phyloP scores from a whole-genome alignment of 169 alveolate genomes.

The Perkinsus chesapeaki region DNA sequence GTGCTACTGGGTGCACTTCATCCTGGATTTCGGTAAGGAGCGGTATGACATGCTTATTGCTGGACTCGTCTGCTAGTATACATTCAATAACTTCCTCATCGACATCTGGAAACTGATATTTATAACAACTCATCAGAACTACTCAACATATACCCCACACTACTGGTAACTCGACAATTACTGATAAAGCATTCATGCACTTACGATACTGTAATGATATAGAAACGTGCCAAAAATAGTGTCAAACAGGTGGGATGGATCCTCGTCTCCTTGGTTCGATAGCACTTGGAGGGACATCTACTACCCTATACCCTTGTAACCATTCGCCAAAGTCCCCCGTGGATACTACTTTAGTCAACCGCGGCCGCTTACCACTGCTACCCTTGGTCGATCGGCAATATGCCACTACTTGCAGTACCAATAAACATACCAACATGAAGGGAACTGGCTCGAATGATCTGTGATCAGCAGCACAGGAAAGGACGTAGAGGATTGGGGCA shows the following conservation, averaged over 20 bases:
- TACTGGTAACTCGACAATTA: background rate
- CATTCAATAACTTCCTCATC: background rate
- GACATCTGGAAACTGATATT: background rate
- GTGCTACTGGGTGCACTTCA: background rate
- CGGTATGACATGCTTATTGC: background rate
- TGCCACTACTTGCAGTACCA: background rate
- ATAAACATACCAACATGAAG: background rate
- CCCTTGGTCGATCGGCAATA: background rate
- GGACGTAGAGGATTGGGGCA: background rate
- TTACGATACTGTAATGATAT: background rate
- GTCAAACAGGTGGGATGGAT: too few species aligned
- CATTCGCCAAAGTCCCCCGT: background rate
- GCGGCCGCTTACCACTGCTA: background rate
- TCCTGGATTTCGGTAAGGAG: background rate
- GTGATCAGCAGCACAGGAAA: background rate
- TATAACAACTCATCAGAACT: background rate
- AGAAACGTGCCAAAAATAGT: background rate
- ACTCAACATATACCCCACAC: background rate
- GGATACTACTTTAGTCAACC: background rate
- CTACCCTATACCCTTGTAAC: background rate
- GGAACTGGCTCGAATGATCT: background rate
- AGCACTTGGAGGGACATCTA: background rate
- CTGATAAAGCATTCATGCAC: background rate
- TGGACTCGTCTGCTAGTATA: background rate
- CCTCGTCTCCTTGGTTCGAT: background rate